A percentile compares a stretch with the other conserved stretches of the same genome.
phyloP scores from a whole-genome alignment of 805 yeast genomes.

The Pichia manshurica region DNA sequence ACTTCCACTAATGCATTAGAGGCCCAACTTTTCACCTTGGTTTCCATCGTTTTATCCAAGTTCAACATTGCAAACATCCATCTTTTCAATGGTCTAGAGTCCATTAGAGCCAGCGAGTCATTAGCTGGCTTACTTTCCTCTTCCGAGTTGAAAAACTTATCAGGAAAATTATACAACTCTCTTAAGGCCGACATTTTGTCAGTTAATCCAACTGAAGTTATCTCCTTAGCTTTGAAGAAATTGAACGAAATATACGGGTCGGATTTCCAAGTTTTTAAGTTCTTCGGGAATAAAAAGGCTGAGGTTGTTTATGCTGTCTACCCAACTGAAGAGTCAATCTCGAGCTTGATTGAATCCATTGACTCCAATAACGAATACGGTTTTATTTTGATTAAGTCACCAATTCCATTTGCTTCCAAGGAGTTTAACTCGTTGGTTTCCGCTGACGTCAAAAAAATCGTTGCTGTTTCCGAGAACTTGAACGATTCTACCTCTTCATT shows the following conservation, averaged over 20 bases:
- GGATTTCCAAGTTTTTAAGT: conserved; percentile 57
- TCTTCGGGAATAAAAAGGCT: conserved; percentile 56
- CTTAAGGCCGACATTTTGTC: conserved; percentile 22
- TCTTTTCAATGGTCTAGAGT: conserved; percentile 75
- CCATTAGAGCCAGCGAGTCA: conserved; percentile 45
- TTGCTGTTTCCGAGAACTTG: conserved; percentile 58
- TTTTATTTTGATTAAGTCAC: conserved; percentile 71
- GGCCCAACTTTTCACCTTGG: conserved; percentile 59
- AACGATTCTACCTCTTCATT: conserved; percentile 34
- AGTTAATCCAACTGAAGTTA: conserved; percentile 28
- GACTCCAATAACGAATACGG: conserved; percentile 22
- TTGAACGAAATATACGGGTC: conserved; percentile 47
- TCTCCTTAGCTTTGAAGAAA: conserved; percentile 41
- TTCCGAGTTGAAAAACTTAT: conserved; percentile 36
- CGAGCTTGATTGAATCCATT: conserved; percentile 42
- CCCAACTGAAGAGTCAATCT: conserved; percentile 61
- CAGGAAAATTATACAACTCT: conserved; percentile 33
- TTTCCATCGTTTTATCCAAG: conserved; percentile 59
- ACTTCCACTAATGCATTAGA: conserved; percentile 60
- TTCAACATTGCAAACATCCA: conserved; percentile 61
- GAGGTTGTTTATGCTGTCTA: conserved; percentile 75
- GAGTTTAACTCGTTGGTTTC: conserved; percentile 60
- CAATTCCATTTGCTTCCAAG: conserved; percentile 68
- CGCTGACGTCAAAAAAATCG: conserved; percentile 47
- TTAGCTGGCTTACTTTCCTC: conserved; percentile 40